Conservation (phyloP, 2,329 filamentous ascomycete genomes). For the Colletotrichum theobromicola region DNA sequence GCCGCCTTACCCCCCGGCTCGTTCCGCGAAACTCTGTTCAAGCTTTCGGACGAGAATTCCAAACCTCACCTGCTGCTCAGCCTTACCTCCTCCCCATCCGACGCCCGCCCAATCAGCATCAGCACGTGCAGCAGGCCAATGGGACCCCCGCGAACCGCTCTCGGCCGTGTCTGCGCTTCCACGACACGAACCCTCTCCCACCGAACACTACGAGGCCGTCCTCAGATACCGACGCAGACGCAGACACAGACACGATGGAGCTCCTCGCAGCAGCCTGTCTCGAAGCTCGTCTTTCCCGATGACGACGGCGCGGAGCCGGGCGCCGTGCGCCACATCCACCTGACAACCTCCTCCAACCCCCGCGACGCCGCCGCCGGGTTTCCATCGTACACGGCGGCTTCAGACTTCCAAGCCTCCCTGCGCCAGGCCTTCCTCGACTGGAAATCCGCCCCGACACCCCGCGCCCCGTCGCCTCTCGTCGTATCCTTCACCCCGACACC, state of each 20-base stretch:
- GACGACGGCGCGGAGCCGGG: not conserved
- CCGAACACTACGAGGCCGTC: not conserved
- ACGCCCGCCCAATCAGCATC: not conserved
- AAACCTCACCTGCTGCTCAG: not conserved
- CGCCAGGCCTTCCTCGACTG: slow-evolving; percentile 38
- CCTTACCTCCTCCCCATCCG: not conserved
- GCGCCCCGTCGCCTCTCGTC: slow-evolving; percentile 69
- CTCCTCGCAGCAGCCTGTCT: not conserved
- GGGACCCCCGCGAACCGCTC: not conserved
- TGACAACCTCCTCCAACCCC: not conserved
- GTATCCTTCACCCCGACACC: slow-evolving; percentile 84
- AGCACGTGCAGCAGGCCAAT: not conserved
- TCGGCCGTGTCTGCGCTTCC: not conserved
- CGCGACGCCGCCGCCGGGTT: not conserved
- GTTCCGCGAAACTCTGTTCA: slow-evolving; percentile 10
- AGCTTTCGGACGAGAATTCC: not conserved
- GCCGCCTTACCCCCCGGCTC: not conserved
- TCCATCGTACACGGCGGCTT: slow-evolving; percentile 13
- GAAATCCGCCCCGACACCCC: slow-evolving; percentile 32
- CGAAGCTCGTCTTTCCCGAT: slow-evolving; percentile 1
- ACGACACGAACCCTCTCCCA: not conserved
- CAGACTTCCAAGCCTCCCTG: slow-evolving; percentile 25
- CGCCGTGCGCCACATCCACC: slow-evolving; percentile 17
- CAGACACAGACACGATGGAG: not conserved
- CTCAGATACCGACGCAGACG: not conserved